Base-by-base conservation (phyloP, 2,329 filamentous ascomycete genomes). In the Colletotrichum camelliae region DNA sequence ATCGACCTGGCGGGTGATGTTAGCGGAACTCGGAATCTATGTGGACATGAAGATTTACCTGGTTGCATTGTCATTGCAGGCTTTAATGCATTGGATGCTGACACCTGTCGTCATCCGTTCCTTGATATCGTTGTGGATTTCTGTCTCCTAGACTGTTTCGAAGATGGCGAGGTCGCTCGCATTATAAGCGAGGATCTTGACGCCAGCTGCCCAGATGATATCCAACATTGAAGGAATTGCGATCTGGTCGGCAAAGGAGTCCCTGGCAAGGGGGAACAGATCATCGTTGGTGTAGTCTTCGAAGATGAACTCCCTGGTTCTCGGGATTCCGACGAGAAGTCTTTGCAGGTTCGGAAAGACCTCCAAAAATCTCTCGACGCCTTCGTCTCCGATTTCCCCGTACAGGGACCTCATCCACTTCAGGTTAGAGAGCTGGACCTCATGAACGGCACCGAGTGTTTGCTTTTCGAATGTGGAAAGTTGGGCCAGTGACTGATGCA, bases 31-130 rank as follows among this genome's bases (percentile, higher is more conserved):
- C 43, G 0, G 0, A 21, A 52, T 52, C n/a, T 13, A 9, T 12
- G 43, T 21, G 43, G 6, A 52, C 7, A 52, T 10, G 1, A 21
- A 13, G 0, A 52, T 21, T 52, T 52, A 52, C 43, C 43, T 52
- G 43, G 13, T 52, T 24, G 43, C n/a, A 52, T 21, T 13, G 43
- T 24, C 21, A 52, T 24, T n/a, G 2, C n/a, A 52, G 43, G 43
- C 43, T 52, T 52, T 10, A 13, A 52, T 13, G 1, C 43, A 5
- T 24, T 24, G 24, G 24, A 24, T 52, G 10, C n/a, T 52, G 4
- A 9, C n/a, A n/a, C n/a, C n/a, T 2, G 7, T 13, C 1, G n/a
- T 2, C 1, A 1, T 52, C 12, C 43, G 2, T 2, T 52, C 0
- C 2, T 52, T 24, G 43, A 21, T 52, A 5, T 24, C 13, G 10